phyloP scores from a whole-genome alignment of 1,139 yeast genomes.

The Geotrichum candidum region DNA sequence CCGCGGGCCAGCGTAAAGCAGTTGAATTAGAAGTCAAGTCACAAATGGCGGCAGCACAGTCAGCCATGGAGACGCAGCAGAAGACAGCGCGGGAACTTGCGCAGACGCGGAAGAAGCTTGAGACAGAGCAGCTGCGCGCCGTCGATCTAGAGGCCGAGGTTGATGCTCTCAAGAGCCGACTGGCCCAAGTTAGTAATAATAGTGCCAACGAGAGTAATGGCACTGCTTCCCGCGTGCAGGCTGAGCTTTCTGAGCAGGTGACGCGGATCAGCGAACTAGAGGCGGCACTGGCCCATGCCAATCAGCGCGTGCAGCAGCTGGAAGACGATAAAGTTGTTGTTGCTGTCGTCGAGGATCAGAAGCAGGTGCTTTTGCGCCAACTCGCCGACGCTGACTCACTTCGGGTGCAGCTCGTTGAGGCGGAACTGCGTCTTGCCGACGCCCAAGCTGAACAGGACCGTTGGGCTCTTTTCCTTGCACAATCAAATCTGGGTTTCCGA shows the following conservation, averaged over 20 bases:
- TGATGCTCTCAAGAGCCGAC: constrained; percentile 32
- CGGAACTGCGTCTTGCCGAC: constrained; percentile 50
- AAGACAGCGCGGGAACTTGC: background rate
- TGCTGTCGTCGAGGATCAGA: constrained; percentile 51
- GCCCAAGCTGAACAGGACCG: constrained; percentile 42
- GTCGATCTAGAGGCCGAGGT: constrained; percentile 13
- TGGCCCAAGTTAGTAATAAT: constrained; percentile 16
- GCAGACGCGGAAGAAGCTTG: constrained; percentile 1
- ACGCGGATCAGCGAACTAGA: constrained; percentile 54
- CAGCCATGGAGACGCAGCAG: constrained; percentile 19
- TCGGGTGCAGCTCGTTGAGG: constrained; percentile 45
- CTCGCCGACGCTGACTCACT: constrained; percentile 41
- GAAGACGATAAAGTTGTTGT: constrained; percentile 42
- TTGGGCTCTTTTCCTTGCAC: constrained; percentile 33
- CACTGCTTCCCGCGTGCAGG: constrained; percentile 17
- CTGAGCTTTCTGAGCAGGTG: constrained; percentile 52
- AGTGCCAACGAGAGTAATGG: background rate
- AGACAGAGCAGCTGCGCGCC: background rate
- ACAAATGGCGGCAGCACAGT: constrained; percentile 20
- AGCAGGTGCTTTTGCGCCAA: constrained; percentile 40
- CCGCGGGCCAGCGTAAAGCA: background rate
- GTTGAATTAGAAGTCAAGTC: constrained; percentile 12
- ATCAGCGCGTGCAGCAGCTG: constrained; percentile 42
- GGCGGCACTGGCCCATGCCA: constrained; percentile 44
- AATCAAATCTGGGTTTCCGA: constrained; percentile 27